phyloP scores from a whole-genome alignment of 2,329 filamentous ascomycete genomes.

The Akanthomyces dipterigenus region DNA sequence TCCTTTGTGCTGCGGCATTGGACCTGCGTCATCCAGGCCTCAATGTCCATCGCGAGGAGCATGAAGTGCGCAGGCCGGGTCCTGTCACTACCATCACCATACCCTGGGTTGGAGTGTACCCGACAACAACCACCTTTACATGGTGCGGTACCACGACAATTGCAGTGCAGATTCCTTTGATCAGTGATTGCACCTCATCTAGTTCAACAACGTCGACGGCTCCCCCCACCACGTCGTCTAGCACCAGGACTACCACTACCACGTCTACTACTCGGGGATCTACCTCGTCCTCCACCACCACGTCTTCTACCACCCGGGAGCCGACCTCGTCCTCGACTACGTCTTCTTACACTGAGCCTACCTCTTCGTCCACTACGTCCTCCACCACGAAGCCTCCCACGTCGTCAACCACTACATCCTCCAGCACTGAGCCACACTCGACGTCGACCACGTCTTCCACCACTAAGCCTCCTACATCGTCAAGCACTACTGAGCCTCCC shows the following conservation, averaged over 20 bases:
- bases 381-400: not conserved
- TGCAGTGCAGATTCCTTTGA: constrained; percentile 1
- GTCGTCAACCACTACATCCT: not conserved
- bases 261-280: not conserved
- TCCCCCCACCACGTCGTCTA: not conserved
- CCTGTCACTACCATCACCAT: constrained; percentile 1
- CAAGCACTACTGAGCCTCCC: not conserved
- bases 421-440: too few relatives aligned
- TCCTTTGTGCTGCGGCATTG: not conserved
- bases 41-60: too few relatives aligned
- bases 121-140: not conserved
- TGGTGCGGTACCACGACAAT: not conserved
- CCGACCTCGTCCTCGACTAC: not conserved
- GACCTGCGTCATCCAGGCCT: not conserved
- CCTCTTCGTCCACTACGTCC: not conserved
- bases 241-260: not conserved
- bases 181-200: not conserved
- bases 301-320: not conserved
- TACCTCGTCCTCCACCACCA: not conserved
- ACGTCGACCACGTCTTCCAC: not conserved
- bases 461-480: not conserved
- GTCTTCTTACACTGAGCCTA: not conserved
- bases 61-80: not conserved
- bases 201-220: not conserved
- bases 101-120: not conserved